Evolutionary conservation across 768 basidiomycete genomes (phyloP).

Genomic region (Leucocoprinus birnbaumii): DNA sequence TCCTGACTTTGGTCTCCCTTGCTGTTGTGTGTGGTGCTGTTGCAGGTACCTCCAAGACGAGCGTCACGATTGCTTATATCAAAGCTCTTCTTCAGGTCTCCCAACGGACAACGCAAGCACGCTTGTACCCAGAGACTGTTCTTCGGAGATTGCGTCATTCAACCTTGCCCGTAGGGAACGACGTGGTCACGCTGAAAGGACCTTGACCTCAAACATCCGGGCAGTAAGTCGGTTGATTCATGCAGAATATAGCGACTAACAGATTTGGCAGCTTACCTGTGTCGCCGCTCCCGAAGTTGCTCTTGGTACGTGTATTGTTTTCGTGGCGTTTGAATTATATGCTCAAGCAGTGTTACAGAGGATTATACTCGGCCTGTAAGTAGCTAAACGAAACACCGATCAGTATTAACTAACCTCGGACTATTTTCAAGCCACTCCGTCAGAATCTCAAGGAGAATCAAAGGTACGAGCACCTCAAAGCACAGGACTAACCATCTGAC

Average conservation of each 20-base stretch:
- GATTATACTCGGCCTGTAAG: conserved; percentile 4
- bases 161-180: conserved; percentile 8
- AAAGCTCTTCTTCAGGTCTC: not conserved
- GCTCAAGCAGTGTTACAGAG: not conserved
- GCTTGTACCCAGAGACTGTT: conserved; percentile 4
- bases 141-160: conserved; percentile 6
- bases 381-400: not conserved
- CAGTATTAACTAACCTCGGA: not conserved
- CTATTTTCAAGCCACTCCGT: conserved; percentile 1
- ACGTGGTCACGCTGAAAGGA: conserved; percentile 4
- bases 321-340: not conserved
- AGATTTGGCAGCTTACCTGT: conserved; percentile 2
- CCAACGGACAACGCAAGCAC: not conserved
- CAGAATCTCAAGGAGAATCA: conserved; percentile 8
- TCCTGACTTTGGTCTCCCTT: conserved; percentile 1
- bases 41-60: not conserved
- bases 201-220: not conserved
- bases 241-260: not conserved
- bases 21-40: not conserved
- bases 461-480: not conserved
- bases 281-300: conserved; percentile 9
- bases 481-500: not conserved
- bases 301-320: not conserved
- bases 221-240: not conserved
- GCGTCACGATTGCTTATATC: not conserved